Evolutionary conservation across 768 basidiomycete species (phyloP).

Genomic region (Leccinum ochraceum): DNA sequence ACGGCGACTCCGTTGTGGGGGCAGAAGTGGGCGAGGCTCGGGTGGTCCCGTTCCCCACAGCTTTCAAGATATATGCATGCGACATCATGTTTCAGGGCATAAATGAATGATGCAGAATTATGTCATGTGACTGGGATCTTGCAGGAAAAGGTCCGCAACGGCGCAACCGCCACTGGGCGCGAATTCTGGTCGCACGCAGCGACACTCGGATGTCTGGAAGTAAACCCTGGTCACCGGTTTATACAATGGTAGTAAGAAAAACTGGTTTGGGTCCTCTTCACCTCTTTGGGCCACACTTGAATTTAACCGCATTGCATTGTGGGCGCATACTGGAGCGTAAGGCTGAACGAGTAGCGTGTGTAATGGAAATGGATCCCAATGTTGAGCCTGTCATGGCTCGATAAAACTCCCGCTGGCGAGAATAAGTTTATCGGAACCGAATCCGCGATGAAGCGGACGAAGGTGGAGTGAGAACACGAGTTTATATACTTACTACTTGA

Average conservation of each 20-base stretch:
- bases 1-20: background rate
- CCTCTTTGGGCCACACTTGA: background rate
- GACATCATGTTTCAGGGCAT: constrained; percentile 3
- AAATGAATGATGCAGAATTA: constrained; percentile 7
- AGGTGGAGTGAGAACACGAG: background rate
- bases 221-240: background rate
- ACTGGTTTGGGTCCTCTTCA: background rate
- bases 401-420: background rate
- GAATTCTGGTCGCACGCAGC: background rate
- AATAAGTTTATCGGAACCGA: background rate
- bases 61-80: constrained; percentile 18
- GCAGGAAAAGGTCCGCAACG: constrained; percentile 8
- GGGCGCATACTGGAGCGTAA: background rate
- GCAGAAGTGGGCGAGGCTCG: constrained; percentile 1
- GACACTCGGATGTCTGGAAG: background rate
- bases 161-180: background rate
- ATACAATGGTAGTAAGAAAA: background rate
- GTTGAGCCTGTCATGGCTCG: background rate
- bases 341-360: background rate
- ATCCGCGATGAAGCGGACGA: background rate
- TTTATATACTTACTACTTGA: background rate
- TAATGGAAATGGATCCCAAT: background rate
- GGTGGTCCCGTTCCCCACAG: constrained; percentile 5
- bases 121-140: constrained; percentile 13
- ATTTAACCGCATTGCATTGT: background rate